Evolutionary conservation across 768 basidiomycete genomes (phyloP).

Genomic region (Russula ochroleuca): DNA sequence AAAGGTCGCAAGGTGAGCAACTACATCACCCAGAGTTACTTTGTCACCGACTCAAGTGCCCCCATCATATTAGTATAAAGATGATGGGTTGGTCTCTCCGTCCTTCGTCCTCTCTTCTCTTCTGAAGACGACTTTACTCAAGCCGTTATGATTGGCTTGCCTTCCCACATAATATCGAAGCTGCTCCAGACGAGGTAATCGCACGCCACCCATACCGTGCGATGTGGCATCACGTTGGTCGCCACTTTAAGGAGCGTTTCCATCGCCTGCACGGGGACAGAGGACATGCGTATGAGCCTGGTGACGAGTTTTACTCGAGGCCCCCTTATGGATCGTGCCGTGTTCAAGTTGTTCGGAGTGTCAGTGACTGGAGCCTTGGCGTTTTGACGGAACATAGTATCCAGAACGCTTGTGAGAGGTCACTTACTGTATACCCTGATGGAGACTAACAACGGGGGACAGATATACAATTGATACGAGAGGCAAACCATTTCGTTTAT

Average conservation of each 20-base stretch:
- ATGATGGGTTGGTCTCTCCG: constrained; percentile 44
- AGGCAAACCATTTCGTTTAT: constrained; percentile 86
- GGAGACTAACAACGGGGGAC: constrained; percentile 7
- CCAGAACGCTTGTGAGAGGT: constrained; percentile 80
- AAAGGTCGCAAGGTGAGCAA: constrained; percentile 68
- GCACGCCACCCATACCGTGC: constrained; percentile 69
- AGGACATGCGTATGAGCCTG: constrained; percentile 36
- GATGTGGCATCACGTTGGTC: constrained; percentile 43
- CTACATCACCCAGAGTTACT: not conserved
- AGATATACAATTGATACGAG: constrained; percentile 77
- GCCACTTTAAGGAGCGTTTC: constrained; percentile 33
- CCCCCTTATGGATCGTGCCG: constrained; percentile 51
- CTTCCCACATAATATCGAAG: constrained; percentile 65
- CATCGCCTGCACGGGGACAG: constrained; percentile 32
- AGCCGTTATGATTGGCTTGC: constrained; percentile 67
- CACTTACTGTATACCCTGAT: not conserved
- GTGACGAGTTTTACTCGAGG: constrained; percentile 37
- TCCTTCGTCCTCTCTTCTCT: not conserved
- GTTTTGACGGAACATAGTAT: constrained; percentile 87
- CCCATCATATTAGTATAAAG: constrained; percentile 31
- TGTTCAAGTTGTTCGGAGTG: constrained; percentile 81
- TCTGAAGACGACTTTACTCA: not conserved
- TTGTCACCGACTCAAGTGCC: not conserved
- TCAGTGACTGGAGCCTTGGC: constrained; percentile 93
- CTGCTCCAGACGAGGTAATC: constrained; percentile 63